These are phyloP conservation scores for Acanthochlamys bracteata DNA, from an alignment of 106 monocot genomes.

Conservation along the genomic window DNA sequence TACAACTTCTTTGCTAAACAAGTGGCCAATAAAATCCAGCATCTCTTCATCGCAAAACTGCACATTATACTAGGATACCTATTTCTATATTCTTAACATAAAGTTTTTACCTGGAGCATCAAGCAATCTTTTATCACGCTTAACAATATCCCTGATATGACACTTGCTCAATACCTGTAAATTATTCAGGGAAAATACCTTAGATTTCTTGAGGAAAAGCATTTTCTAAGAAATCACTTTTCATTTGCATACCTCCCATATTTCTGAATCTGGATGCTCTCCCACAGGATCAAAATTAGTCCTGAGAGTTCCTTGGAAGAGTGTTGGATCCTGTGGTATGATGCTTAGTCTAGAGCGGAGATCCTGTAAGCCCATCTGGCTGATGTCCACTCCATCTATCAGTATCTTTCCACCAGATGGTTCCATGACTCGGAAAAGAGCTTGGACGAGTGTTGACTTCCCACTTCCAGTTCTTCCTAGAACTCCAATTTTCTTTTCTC, in stretches of 20 bases:
- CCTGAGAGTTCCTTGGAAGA: constrained; percentile 80
- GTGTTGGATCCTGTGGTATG: constrained; percentile 88
- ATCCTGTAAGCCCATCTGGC: constrained; percentile 65
- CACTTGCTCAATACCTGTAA: constrained; percentile 63
- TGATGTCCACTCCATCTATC: constrained; percentile 66
- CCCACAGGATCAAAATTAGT: constrained; percentile 75
- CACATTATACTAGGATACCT: too few relatives aligned
- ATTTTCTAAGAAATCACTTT: too few relatives aligned
- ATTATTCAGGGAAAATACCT: background rate
- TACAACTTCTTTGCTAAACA: too few relatives aligned
- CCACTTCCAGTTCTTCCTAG: constrained; percentile 94
- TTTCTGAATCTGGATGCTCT: constrained; percentile 57
- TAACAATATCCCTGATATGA: constrained; percentile 44
- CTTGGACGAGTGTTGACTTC: constrained; percentile 89
- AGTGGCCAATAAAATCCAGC: too few relatives aligned
- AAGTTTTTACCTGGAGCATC: constrained; percentile 66
- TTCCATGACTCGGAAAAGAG: constrained; percentile 77
- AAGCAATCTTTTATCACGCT: constrained; percentile 38
- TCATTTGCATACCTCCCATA: constrained; percentile 65
- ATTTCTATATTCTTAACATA: too few relatives aligned
- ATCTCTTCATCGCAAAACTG: too few relatives aligned
- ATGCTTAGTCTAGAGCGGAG: constrained; percentile 72
- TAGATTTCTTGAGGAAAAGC: too few relatives aligned
- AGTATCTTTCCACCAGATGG: constrained; percentile 62
- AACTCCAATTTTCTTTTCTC: constrained; percentile 62